These are phyloP conservation scores for Fusarium globosum DNA, from an alignment of 2,329 filamentous ascomycete genomes.

Conservation along the genomic window DNA sequence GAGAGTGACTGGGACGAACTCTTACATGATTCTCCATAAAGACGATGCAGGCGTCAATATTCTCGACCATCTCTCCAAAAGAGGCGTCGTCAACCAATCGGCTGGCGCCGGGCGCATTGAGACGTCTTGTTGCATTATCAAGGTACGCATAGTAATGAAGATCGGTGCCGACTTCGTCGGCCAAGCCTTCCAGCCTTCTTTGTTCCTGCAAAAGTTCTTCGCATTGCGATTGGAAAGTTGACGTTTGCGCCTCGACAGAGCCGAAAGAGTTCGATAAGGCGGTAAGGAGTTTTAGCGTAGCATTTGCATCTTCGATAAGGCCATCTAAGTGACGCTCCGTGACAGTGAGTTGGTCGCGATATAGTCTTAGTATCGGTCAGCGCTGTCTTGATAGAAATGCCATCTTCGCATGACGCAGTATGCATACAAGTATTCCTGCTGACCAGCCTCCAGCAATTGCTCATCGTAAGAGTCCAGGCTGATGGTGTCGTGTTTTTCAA, in stretches of 20 bases:
- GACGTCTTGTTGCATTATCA: conserved; percentile 86
- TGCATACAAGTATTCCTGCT: conserved; percentile 83
- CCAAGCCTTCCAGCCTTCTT: conserved; percentile 79
- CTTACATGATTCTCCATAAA: conserved; percentile 91
- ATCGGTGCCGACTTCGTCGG: conserved; percentile 87
- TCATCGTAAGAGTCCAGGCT: conserved; percentile 61
- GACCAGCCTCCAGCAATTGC: conserved; percentile 81
- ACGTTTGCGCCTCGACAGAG: conserved; percentile 88
- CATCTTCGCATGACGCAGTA: too few relatives aligned
- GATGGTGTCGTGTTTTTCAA: conserved; percentile 42
- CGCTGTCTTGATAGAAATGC: conserved; percentile 1
- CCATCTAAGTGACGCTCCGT: conserved; percentile 85
- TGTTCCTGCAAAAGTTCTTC: conserved; percentile 88
- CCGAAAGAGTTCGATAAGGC: conserved; percentile 87
- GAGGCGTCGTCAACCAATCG: conserved; percentile 85
- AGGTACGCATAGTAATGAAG: conserved; percentile 95
- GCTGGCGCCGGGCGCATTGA: conserved; percentile 92
- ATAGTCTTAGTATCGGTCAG: conserved; percentile 68
- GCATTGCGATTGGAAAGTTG: conserved; percentile 92
- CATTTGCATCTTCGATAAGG: conserved; percentile 80
- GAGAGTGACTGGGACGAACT: conserved; percentile 16
- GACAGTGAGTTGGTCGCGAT: conserved; percentile 82
- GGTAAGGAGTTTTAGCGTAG: conserved; percentile 79
- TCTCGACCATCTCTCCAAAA: conserved; percentile 88
- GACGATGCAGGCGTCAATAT: conserved; percentile 88